Percentiles rank a stretch among this genome's conserved stretches.
Evolutionary conservation across 140 eudicot genomes (phyloP).

Genomic region (Anethum foeniculum): DNA sequence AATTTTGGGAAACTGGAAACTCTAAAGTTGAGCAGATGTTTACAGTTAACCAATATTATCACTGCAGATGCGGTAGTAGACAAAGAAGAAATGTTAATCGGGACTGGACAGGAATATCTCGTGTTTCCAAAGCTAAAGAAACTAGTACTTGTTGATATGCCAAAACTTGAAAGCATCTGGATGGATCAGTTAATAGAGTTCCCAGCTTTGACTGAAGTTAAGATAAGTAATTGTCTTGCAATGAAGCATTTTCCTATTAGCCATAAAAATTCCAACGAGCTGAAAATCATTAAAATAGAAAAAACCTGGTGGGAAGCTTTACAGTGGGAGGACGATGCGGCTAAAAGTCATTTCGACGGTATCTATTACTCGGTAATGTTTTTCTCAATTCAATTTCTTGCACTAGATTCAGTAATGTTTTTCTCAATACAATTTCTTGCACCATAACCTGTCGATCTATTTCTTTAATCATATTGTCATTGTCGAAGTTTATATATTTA

Average conservation of each 20-base stretch:
- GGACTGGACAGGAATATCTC: not conserved
- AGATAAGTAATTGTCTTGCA: not conserved
- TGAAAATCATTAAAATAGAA: not conserved
- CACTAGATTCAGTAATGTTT: not conserved
- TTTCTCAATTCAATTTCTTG: not conserved
- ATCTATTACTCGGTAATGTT: not conserved
- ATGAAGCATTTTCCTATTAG: not conserved
- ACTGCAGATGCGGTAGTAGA: not conserved
- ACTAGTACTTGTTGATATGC: not conserved
- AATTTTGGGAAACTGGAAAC: not conserved
- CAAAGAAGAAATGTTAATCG: not conserved
- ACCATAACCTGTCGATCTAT: too few species aligned
- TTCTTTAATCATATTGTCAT: too few species aligned
- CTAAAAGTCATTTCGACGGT: not conserved
- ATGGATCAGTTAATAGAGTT: not conserved
- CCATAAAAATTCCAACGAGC: not conserved
- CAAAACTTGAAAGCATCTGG: slow-evolving; percentile 1
- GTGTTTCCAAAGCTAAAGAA: not conserved
- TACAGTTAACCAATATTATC: not conserved
- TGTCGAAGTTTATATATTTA: too few species aligned
- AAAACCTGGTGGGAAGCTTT: not conserved
- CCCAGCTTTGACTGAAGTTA: not conserved
- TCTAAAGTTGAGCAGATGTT: not conserved
- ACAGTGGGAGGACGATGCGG: not conserved
- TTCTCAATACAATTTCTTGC: too few species aligned